Evolutionary conservation across 345 rosid genomes (phyloP), one percentile per base, ranked within the genome.

Genomic region (Ceriops decandra): DNA sequence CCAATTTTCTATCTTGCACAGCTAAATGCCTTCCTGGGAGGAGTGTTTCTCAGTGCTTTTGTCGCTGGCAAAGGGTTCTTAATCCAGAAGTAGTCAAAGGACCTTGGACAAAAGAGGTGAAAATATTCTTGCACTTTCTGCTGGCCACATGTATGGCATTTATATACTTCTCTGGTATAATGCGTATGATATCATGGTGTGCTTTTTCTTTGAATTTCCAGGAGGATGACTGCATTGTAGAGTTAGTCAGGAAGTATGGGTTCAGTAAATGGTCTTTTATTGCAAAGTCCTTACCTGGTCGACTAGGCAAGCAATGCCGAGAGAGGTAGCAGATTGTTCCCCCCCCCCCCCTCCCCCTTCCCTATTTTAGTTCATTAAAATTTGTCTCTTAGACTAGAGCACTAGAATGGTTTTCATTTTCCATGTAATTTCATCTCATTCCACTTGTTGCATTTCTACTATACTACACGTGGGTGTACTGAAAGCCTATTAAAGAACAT

Each of bases 71-170:
- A 13, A 62, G 72, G 69, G 72, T 76, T 63, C 72, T 76, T 22
- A 63, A 67, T 76, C 80, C 80, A 10, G 54, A 51, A 54, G 21
- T 76, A 66, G 36, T 71, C 66, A 76, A 71, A 46, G 80, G 76
- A 62, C 16, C 69, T 24, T 76, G 80, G 80, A 76, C 72, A 62
- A 67, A 76, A 47, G 76, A 76, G 76, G 80, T 76, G 57, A 22
- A 49, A 19, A 30, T 69, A 32, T 15, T 63, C 22, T 35, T 74
- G 64, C n/a, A 22, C 26, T 60, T 57, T 36, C 20, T 35, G 26
- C 9, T 22, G 24, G 1, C 47, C 20, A 49, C 28, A 10, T 13
- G 27, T 2, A 15, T 17, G 49, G 26, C 21, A 20, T 26, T 2
- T 32, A 21, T 64, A 49, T 35, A 22, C 60, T 28, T n/a, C 6